phyloP scores from a whole-genome alignment of 139 green algal genomes.

The Yamagishiella unicocca region DNA sequence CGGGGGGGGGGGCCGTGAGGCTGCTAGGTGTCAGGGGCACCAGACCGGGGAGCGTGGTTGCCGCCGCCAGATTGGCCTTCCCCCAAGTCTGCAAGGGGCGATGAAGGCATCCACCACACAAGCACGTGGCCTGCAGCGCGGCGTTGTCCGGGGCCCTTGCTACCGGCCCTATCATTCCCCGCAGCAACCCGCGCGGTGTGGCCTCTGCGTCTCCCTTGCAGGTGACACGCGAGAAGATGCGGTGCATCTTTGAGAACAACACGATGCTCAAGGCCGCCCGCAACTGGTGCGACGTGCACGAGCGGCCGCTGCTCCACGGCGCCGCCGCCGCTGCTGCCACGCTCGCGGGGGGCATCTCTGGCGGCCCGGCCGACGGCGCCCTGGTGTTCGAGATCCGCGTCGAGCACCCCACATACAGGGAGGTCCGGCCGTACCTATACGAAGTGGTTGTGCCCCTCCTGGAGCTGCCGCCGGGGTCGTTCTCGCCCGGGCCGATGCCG shows the following conservation, averaged over 20 bases:
- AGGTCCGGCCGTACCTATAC: background rate
- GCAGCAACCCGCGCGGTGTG: too few species aligned
- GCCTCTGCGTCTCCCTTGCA: slow-evolving; percentile 21
- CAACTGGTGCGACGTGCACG: slow-evolving; percentile 45
- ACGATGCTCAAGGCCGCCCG: slow-evolving; percentile 35
- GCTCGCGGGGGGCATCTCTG: slow-evolving; percentile 10
- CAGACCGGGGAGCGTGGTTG: too few species aligned
- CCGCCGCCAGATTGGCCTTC: too few species aligned
- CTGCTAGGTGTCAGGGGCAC: too few species aligned
- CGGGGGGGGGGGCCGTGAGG: too few species aligned
- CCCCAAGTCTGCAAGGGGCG: too few species aligned
- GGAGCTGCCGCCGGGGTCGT: slow-evolving; percentile 16
- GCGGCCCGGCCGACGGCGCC: slow-evolving; percentile 27
- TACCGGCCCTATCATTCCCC: too few species aligned
- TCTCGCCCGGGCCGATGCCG: slow-evolving; percentile 11
- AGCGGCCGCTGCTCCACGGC: slow-evolving; percentile 40
- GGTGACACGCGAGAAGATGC: slow-evolving; percentile 30
- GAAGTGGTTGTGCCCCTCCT: slow-evolving; percentile 10
- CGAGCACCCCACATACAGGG: slow-evolving; percentile 17
- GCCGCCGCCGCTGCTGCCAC: background rate
- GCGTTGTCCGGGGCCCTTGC: too few species aligned
- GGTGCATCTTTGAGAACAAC: slow-evolving; percentile 20
- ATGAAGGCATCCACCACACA: too few species aligned
- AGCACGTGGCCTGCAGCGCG: too few species aligned
- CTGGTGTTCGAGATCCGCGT: slow-evolving; percentile 36